Evolutionary conservation across 495 filamentous ascomycete species (phyloP).

Genomic region (Penicillium coprophilum): DNA sequence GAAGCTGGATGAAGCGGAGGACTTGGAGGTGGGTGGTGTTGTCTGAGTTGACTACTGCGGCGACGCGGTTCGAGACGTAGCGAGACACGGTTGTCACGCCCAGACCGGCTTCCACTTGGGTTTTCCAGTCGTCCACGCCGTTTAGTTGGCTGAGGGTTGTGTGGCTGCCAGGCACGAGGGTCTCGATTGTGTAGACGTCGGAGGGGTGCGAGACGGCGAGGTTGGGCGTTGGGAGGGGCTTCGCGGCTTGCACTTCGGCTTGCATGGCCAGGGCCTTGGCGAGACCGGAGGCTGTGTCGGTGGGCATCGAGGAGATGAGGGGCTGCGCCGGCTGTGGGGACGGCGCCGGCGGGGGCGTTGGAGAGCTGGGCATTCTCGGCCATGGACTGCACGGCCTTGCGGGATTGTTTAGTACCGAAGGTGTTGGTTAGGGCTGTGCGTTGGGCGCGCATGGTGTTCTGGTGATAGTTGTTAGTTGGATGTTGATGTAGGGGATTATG

Average conservation of each 20-base stretch:
- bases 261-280: constrained; percentile 64
- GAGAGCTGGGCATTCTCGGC: constrained; percentile 75
- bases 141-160: constrained; percentile 57
- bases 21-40: constrained; percentile 58
- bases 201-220: constrained; percentile 66
- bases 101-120: constrained; percentile 57
- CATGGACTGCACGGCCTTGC: constrained; percentile 74
- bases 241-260: constrained; percentile 62
- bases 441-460: constrained; percentile 56
- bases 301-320: constrained; percentile 61
- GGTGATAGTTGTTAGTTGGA: constrained; percentile 13
- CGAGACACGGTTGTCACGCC: constrained; percentile 57
- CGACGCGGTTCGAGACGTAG: constrained; percentile 65
- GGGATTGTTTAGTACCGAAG: constrained; percentile 93
- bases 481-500: background rate
- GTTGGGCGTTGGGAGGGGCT: constrained; percentile 78
- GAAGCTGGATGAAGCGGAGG: constrained; percentile 57
- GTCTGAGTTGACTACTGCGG: constrained; percentile 53
- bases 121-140: constrained; percentile 70
- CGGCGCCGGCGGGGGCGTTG: constrained; percentile 44
- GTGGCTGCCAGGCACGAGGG: constrained; percentile 56
- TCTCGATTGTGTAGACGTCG: constrained; percentile 76
- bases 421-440: constrained; percentile 75
- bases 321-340: constrained; percentile 58
- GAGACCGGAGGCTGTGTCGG: constrained; percentile 57